A percentile compares a stretch with the other conserved stretches of the same genome.
Conservation (phyloP, 2,329 filamentous ascomycete species). For the Plenodomus lindquistii region DNA sequence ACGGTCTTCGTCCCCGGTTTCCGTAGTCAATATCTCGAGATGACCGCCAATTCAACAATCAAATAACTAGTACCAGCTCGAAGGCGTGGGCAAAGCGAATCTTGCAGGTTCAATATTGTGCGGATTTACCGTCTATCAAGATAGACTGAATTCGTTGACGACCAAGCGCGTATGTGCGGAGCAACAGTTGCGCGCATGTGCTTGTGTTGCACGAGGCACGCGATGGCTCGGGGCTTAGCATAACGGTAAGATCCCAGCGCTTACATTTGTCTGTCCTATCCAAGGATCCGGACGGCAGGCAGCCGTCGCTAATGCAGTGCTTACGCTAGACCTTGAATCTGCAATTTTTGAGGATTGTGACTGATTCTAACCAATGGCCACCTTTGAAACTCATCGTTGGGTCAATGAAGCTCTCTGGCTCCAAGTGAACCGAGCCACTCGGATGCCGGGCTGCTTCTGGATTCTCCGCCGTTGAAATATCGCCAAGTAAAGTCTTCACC, state of each 20-base stretch:
- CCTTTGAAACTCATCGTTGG: constrained; percentile 9
- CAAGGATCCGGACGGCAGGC: constrained; percentile 17
- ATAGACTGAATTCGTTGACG: constrained; percentile 11
- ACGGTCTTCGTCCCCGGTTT: constrained; percentile 3
- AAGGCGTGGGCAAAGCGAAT: no score
- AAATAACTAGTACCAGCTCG: no score
- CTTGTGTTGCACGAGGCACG: constrained; percentile 1
- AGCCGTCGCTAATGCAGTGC: constrained; percentile 28
- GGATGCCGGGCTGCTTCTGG: constrained; percentile 16
- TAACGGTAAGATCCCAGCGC: constrained; percentile 17
- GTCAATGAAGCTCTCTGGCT: constrained; percentile 11
- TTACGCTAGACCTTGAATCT: not conserved
- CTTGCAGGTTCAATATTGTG: no score
- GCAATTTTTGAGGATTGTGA: not conserved
- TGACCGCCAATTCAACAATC: no score
- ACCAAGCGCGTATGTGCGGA: constrained; percentile 16
- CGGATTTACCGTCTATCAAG: no score
- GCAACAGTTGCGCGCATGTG: not conserved
- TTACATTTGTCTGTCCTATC: constrained; percentile 21
- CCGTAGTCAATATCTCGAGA: not conserved
- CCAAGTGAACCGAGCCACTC: constrained; percentile 12
- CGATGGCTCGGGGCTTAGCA: constrained; percentile 5
- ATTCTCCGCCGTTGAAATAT: constrained; percentile 7
- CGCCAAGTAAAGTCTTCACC: constrained; percentile 3
- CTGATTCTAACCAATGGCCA: constrained; percentile 13